Evolutionary conservation across 1,139 yeast species (phyloP).

Genomic region (Candida smagusa): DNA sequence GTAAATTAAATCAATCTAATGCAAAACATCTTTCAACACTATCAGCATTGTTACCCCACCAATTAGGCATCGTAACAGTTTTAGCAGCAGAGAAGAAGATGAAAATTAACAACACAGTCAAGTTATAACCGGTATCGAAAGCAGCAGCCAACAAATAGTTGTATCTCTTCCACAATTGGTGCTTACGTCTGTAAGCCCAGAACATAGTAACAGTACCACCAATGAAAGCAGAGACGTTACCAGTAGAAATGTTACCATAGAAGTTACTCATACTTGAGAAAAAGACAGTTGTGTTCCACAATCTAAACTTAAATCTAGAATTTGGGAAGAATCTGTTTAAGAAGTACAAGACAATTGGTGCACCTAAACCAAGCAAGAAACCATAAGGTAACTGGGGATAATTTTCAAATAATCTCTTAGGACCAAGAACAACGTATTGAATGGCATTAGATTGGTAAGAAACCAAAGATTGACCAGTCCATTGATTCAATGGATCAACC

Average conservation of each 20-base stretch:
- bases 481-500: conserved; percentile 46
- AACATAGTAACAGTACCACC: conserved; percentile 47
- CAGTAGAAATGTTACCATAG: conserved; percentile 51
- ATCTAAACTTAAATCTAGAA: conserved; percentile 25
- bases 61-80: conserved; percentile 32
- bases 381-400: conserved; percentile 45
- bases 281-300: conserved; percentile 49
- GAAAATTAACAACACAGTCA: conserved; percentile 37
- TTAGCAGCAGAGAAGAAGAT: conserved; percentile 31
- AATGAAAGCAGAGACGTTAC: conserved; percentile 43
- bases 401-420: conserved; percentile 35
- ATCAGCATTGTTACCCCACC: conserved; percentile 47
- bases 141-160: conserved; percentile 50
- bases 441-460: conserved; percentile 46
- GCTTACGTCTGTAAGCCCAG: conserved; percentile 37
- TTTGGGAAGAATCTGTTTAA: conserved; percentile 24
- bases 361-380: conserved; percentile 36
- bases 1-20: neutral
- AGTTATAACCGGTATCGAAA: conserved; percentile 47
- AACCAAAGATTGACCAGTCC: conserved; percentile 48
- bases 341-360: conserved; percentile 32
- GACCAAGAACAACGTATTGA: conserved; percentile 50
- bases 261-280: conserved; percentile 46
- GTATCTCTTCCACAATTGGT: conserved; percentile 37
- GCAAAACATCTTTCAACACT: conserved; percentile 43